A percentile compares a stretch with the other conserved stretches of the same genome.
phyloP scores from a whole-genome alignment of 306 rosid genomes.

The Cucurbita maxima region DNA sequence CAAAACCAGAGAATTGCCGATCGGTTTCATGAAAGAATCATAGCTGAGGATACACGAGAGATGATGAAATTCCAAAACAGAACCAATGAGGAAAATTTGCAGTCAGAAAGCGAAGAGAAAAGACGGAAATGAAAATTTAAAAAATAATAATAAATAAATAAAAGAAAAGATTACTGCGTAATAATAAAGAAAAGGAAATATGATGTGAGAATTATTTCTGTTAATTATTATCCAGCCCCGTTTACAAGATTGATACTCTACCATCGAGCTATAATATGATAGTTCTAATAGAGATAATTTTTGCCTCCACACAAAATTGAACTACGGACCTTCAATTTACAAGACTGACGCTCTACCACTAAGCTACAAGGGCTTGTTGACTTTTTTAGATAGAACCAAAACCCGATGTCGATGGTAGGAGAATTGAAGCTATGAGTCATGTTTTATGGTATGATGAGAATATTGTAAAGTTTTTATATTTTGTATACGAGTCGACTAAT shows the following conservation, averaged over 20 bases:
- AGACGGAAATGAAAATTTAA: background rate
- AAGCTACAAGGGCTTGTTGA: constrained; percentile 7
- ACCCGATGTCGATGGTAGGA: too few relatives aligned
- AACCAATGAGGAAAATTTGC: constrained; percentile 2
- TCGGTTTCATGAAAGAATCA: background rate
- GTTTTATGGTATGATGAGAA: too few relatives aligned
- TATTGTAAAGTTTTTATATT: too few relatives aligned
- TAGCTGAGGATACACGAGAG: background rate
- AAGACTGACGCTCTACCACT: constrained; percentile 13
- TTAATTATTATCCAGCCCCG: background rate
- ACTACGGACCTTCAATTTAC: constrained; percentile 15
- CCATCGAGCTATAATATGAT: too few relatives aligned
- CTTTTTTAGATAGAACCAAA: too few relatives aligned
- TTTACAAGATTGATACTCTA: background rate
- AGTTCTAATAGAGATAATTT: too few relatives aligned
- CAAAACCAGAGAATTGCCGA: background rate
- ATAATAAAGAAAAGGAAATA: background rate
- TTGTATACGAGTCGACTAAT: too few relatives aligned
- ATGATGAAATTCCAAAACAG: background rate
- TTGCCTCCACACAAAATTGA: constrained; percentile 8
- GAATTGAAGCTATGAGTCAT: too few relatives aligned
- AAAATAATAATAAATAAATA: background rate
- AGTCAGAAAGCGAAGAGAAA: constrained; percentile 12
- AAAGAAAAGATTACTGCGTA: background rate
- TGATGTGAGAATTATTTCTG: background rate